Conservation (phyloP, 192 early-diverging fungal genomes). For the Phycomyces blakesleeanus region DNA sequence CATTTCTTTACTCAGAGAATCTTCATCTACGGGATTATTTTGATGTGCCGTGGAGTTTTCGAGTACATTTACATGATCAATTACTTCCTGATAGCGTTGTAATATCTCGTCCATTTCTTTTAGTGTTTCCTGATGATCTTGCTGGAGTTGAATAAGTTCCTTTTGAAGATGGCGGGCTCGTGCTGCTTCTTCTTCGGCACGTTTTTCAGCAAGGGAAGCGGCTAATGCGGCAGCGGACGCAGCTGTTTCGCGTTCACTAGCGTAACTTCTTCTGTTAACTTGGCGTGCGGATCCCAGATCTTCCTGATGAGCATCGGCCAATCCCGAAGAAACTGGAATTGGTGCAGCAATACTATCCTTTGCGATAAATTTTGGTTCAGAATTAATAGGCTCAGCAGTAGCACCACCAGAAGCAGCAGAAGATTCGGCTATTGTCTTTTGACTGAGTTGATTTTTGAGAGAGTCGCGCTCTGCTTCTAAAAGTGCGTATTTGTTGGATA, state of each 20-base stretch:
- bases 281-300: neutral
- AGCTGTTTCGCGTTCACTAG: neutral
- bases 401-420: too few relatives aligned
- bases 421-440: neutral
- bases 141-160: slow-evolving; percentile 1
- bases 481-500: slow-evolving; percentile 11
- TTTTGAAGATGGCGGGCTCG: slow-evolving; percentile 8
- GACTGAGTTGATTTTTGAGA: neutral
- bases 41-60: neutral
- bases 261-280: slow-evolving; percentile 5
- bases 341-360: neutral
- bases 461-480: slow-evolving; percentile 13
- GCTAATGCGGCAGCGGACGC: neutral
- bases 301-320: neutral
- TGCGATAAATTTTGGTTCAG: neutral
- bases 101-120: slow-evolving; percentile 26
- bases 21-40: neutral
- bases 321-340: neutral
- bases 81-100: slow-evolving; percentile 18
- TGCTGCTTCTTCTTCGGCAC: slow-evolving; percentile 7
- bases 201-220: neutral
- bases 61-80: slow-evolving; percentile 8
- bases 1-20: neutral
- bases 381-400: too few relatives aligned
- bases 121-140: slow-evolving; percentile 7